Conservation (phyloP, 2,329 filamentous ascomycete genomes). For the Neobulgaria alba region DNA sequence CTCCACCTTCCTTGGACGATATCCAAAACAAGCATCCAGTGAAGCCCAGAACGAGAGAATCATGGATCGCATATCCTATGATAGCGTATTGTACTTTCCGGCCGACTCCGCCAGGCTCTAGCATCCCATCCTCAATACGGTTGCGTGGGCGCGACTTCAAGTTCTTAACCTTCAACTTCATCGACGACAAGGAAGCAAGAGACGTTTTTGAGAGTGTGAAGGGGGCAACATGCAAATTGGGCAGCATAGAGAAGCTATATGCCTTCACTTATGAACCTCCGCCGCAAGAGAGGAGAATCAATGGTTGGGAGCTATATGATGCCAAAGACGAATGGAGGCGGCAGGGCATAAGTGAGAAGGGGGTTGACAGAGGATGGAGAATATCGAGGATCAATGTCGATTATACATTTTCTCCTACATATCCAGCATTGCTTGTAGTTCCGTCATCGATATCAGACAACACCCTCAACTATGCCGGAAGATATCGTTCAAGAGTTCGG, state of each 20-base stretch:
- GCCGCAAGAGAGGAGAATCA: slow-evolving; percentile 61
- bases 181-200: slow-evolving; percentile 62
- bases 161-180: slow-evolving; percentile 85
- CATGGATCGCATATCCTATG: slow-evolving; percentile 94
- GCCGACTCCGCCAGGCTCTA: slow-evolving; percentile 60
- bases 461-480: slow-evolving; percentile 83
- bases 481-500: slow-evolving; percentile 79
- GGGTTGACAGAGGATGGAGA: slow-evolving; percentile 59
- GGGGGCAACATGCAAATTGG: slow-evolving; percentile 69
- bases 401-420: slow-evolving; percentile 87
- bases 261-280: slow-evolving; percentile 80
- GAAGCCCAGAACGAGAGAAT: slow-evolving; percentile 51
- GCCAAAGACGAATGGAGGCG: slow-evolving; percentile 76
- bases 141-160: slow-evolving; percentile 89
- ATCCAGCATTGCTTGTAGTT: slow-evolving; percentile 76
- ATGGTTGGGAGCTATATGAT: slow-evolving; percentile 82
- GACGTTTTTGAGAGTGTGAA: slow-evolving; percentile 86
- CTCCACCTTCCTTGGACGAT: slow-evolving; percentile 20
- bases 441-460: slow-evolving; percentile 92
- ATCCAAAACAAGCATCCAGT: slow-evolving; percentile 30
- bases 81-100: slow-evolving; percentile 73
- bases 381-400: slow-evolving; percentile 84
- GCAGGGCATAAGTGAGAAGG: slow-evolving; percentile 78
- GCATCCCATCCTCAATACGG: slow-evolving; percentile 72
- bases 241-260: slow-evolving; percentile 79